phyloP scores from a whole-genome alignment of 331 rosid genomes.

The Arachis monticola region DNA sequence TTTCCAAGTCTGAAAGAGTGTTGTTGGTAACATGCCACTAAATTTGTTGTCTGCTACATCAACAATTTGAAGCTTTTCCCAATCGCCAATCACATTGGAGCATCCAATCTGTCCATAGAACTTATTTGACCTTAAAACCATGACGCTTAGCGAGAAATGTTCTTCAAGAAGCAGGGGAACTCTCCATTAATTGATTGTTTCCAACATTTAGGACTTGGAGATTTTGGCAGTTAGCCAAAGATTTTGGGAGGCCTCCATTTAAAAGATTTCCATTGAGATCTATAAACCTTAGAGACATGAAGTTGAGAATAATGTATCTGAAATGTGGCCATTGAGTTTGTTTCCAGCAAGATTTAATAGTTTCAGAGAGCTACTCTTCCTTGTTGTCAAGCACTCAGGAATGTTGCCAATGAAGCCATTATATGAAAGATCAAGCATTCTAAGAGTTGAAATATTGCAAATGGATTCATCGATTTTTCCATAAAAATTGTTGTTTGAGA shows the following conservation, averaged over 20 bases:
- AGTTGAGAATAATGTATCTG: too few species aligned
- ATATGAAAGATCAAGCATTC: neutral
- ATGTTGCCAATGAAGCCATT: too few species aligned
- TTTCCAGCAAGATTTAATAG: too few species aligned
- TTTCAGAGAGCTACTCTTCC: too few species aligned
- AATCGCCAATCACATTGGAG: neutral
- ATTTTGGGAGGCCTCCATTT: too few species aligned
- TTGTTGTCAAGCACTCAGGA: too few species aligned
- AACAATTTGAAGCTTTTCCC: too few species aligned
- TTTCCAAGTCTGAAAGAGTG: conserved; percentile 23
- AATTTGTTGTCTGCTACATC: too few species aligned
- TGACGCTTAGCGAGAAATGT: conserved; percentile 7
- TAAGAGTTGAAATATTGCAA: conserved; percentile 46
- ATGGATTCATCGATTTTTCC: conserved; percentile 50
- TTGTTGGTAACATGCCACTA: too few species aligned
- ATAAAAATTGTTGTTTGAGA: conserved; percentile 28
- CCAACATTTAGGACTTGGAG: conserved; percentile 38
- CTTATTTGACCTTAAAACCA: conserved; percentile 27
- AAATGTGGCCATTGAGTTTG: too few species aligned
- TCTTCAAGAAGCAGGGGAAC: conserved; percentile 42
- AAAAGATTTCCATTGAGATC: too few species aligned
- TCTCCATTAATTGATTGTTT: conserved; percentile 18
- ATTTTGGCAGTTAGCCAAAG: conserved; percentile 23
- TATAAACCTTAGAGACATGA: too few species aligned
- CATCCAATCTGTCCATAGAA: conserved; percentile 37